Conservation (phyloP, 257 asterid species). For the Solanum appendiculatum region DNA sequence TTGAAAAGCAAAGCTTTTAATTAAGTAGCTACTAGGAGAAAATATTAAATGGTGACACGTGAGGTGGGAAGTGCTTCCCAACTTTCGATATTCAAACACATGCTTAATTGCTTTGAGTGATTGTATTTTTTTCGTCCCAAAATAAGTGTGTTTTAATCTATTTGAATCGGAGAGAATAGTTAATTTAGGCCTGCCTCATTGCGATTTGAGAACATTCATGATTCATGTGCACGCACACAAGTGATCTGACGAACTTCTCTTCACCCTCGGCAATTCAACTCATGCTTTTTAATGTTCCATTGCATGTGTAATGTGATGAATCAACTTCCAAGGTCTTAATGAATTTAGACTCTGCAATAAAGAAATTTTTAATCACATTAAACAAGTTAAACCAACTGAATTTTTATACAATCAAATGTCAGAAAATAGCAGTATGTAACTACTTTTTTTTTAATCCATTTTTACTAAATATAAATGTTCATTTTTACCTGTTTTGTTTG, state of each 20-base stretch:
- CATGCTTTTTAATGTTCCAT: not conserved
- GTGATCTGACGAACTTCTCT: not conserved
- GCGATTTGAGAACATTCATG: not conserved
- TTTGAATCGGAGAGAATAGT: not conserved
- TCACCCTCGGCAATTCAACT: not conserved
- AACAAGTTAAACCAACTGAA: not conserved
- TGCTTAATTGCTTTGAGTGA: not conserved
- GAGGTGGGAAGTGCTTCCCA: not conserved
- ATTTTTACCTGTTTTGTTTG: too few relatives aligned
- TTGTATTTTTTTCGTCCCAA: not conserved
- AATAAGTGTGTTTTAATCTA: too few relatives aligned
- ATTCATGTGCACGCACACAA: not conserved
- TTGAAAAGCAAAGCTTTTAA: not conserved
- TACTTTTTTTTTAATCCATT: too few relatives aligned
- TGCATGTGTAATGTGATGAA: not conserved
- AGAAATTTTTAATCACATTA: not conserved
- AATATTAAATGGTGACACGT: not conserved
- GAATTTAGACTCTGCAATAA: not conserved
- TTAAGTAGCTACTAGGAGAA: not conserved
- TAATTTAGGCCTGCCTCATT: not conserved
- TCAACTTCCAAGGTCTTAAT: not conserved
- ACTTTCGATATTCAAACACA: not conserved
- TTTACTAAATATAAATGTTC: too few relatives aligned
- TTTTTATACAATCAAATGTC: not conserved
- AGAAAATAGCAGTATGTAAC: not conserved